Conservation (phyloP, 495 filamentous ascomycete species). For the Penicillium dipodomyicola region DNA sequence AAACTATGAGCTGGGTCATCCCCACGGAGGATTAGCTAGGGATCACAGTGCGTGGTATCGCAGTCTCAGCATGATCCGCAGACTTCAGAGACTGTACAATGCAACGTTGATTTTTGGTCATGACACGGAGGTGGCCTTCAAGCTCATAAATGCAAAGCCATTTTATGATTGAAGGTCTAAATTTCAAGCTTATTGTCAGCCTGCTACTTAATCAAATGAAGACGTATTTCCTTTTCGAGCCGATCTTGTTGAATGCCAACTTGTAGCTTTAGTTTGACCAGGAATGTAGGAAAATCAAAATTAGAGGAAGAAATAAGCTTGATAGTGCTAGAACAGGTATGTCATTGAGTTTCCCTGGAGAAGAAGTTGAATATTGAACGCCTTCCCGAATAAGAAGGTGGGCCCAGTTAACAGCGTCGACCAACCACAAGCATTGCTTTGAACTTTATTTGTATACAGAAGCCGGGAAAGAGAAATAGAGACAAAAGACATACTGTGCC, state of each 20-base stretch:
- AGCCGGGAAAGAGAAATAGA: too few species aligned
- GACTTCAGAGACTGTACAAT: conserved; percentile 34
- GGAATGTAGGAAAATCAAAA: neutral
- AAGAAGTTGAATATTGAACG: too few species aligned
- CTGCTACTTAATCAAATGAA: neutral
- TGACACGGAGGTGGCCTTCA: conserved; percentile 23
- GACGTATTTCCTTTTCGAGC: neutral
- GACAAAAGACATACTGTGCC: too few species aligned
- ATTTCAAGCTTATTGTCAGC: neutral
- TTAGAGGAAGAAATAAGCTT: neutral
- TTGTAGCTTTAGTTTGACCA: neutral
- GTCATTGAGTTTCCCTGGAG: too few species aligned
- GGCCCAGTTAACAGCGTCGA: too few species aligned
- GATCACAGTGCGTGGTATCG: conserved; percentile 46
- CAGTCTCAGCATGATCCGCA: conserved; percentile 39
- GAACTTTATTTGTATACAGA: too few species aligned
- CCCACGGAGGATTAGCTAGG: conserved; percentile 44
- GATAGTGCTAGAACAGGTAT: neutral
- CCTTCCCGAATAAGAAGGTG: too few species aligned
- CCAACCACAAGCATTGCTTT: too few species aligned
- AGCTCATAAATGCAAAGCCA: conserved; percentile 19
- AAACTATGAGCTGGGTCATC: conserved; percentile 33
- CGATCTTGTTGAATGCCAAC: neutral
- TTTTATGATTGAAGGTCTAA: conserved; percentile 18
- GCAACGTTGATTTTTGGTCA: conserved; percentile 44